Evolutionary conservation across 208 protist genomes (phyloP), one percentile per base, ranked within the genome.

Genomic region (Leishmania guyanensis): DNA sequence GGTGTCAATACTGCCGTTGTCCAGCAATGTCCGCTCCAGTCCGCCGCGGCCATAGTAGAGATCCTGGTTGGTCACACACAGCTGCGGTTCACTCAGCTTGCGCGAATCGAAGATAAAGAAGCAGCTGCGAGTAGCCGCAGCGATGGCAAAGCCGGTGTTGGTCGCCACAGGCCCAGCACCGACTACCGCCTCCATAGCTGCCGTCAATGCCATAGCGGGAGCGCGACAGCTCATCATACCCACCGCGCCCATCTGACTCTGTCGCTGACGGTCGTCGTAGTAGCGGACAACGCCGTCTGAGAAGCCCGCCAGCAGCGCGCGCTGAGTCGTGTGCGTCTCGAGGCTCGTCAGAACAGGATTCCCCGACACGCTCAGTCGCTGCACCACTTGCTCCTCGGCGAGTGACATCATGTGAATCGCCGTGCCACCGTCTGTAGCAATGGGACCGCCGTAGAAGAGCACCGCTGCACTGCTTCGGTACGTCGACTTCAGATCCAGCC

Each of bases 211-310:
- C 12, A 79, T 46, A 6, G 72, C 80, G 6, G 79, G 78, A 20
- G 75, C 17, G 12, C 84, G 68, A 65, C 90, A 93, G 73, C 78
- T 85, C 58, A 91, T 60, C 78, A 91, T 81, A 43, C 89, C 90
- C 14, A 97, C 88, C 10, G 90, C 88, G 26, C 93, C 92, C 51
- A 97, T 79, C 86, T 90, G 90, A 5, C 92, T 92, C 78, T 94
- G 91, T 36, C 83, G 80, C 81, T 94, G 93, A 16, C 94, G 90
- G 77, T 97, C 93, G 77, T 97, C 94, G 85, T 96, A 97, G 86
- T 96, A 97, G 65, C 91, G 91, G 53, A 97, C 92, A 29, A 92
- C 86, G 43, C 92, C 89, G 80, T 97, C 93, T n/a, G 85, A 82
- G 54, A 91, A 96, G 66, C 94, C 93, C 9, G 93, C 93, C 74